These are phyloP conservation scores for Nicotiana benthamiana DNA, from an alignment of 257 asterid genomes.

Conservation along the genomic window DNA sequence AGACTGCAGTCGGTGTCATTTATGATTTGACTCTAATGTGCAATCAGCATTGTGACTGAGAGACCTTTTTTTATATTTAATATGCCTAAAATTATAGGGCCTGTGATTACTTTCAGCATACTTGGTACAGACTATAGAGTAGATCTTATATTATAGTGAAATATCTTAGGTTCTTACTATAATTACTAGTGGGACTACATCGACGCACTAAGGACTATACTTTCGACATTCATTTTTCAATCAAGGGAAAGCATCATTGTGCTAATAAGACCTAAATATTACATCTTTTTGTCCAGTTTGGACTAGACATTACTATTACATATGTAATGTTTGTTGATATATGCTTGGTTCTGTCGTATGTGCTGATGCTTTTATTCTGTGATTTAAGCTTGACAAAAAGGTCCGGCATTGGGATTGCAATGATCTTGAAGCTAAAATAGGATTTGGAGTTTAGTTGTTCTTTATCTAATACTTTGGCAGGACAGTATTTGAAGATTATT, in stretches of 20 bases:
- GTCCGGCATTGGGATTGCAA: background rate
- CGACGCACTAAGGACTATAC: too few relatives aligned
- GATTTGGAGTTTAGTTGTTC: background rate
- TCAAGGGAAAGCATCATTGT: background rate
- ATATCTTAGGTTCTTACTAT: background rate
- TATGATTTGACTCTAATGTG: background rate
- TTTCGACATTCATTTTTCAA: background rate
- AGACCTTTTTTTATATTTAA: background rate
- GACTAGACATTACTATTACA: background rate
- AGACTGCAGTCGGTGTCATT: background rate
- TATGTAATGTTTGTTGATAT: background rate
- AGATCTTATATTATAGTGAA: background rate
- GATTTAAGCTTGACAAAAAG: background rate
- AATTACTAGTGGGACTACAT: background rate
- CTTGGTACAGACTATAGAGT: background rate
- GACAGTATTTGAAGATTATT: background rate
- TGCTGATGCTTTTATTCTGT: background rate
- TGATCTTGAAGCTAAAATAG: background rate
- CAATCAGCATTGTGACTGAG: background rate
- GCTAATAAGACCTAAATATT: background rate
- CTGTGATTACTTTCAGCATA: background rate
- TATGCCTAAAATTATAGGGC: background rate
- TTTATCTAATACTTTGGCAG: background rate
- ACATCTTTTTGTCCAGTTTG: background rate
- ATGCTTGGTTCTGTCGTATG: background rate